These are phyloP conservation scores for Halophytophthora polymorphica DNA, from an alignment of 352 stramenopile species.

Conservation along the genomic window DNA sequence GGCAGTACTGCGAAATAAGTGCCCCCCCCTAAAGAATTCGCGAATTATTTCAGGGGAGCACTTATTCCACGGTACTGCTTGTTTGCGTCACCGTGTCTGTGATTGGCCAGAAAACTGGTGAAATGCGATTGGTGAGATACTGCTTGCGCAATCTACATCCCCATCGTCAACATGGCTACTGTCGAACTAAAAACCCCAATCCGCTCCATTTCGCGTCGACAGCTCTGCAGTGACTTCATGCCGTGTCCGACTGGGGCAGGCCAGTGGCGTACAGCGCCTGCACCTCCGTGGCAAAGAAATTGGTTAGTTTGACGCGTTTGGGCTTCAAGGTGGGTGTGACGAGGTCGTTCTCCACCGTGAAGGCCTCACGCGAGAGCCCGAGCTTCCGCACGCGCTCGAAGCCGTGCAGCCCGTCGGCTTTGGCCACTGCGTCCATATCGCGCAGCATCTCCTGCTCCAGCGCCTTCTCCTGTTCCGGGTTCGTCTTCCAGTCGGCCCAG, in stretches of 20 bases:
- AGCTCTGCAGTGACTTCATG: too few species aligned
- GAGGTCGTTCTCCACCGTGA: constrained; percentile 88
- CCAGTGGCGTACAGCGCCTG: constrained; percentile 41
- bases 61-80: too few species aligned
- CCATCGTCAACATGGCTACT: too few species aligned
- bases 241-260: background rate
- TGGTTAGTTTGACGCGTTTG: constrained; percentile 75
- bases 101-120: too few species aligned
- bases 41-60: too few species aligned
- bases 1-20: too few species aligned
- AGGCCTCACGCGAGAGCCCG: constrained; percentile 77
- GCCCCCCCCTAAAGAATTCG: too few species aligned
- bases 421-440: constrained; percentile 36
- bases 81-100: too few species aligned
- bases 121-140: too few species aligned
- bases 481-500: constrained; percentile 7
- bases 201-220: too few species aligned
- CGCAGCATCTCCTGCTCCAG: constrained; percentile 25
- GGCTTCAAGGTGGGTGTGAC: constrained; percentile 96
- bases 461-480: constrained; percentile 4
- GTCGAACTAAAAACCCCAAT: too few species aligned
- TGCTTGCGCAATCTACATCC: too few species aligned
- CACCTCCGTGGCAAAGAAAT: constrained; percentile 45
- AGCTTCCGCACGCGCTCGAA: constrained; percentile 93
- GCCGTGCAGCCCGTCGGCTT: constrained; percentile 57